A percentile compares a stretch with the other conserved stretches of the same genome.
Evolutionary conservation across 176 grass and related monocot genomes (phyloP).

Genomic region (Eremochloa ophiuroides): DNA sequence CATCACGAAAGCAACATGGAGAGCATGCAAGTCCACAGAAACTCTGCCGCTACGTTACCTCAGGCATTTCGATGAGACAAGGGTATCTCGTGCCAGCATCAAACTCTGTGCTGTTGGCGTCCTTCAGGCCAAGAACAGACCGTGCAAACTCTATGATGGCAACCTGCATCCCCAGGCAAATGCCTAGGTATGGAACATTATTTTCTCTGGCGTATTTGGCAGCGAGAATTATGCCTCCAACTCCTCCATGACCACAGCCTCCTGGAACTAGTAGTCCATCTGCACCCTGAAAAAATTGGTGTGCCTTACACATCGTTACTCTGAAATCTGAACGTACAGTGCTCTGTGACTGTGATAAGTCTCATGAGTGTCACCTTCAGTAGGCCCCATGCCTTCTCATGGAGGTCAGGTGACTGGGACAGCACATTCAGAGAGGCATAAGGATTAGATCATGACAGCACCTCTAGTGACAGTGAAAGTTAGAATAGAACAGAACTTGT

Average conservation of each 20-base stretch:
- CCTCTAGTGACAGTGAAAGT: background rate
- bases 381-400: conserved; percentile 57
- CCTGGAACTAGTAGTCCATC: conserved; percentile 58
- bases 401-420: conserved; percentile 38
- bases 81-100: conserved; percentile 33
- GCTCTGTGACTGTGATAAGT: background rate
- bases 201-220: conserved; percentile 56
- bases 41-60: conserved; percentile 14
- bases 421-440: background rate
- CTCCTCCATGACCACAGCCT: conserved; percentile 44
- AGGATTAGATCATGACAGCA: conserved; percentile 1
- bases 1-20: background rate
- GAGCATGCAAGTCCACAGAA: background rate
- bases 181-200: conserved; percentile 52
- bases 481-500: background rate
- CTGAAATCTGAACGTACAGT: background rate
- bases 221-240: conserved; percentile 46
- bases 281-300: conserved; percentile 44
- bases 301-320: background rate
- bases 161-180: conserved; percentile 63
- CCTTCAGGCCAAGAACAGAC: conserved; percentile 35
- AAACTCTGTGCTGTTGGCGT: conserved; percentile 49
- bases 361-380: conserved; percentile 33
- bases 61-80: conserved; percentile 46
- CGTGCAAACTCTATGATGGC: conserved; percentile 48